Conservation (phyloP, 2,329 filamentous ascomycete genomes). For the Fusarium zealandicum region DNA sequence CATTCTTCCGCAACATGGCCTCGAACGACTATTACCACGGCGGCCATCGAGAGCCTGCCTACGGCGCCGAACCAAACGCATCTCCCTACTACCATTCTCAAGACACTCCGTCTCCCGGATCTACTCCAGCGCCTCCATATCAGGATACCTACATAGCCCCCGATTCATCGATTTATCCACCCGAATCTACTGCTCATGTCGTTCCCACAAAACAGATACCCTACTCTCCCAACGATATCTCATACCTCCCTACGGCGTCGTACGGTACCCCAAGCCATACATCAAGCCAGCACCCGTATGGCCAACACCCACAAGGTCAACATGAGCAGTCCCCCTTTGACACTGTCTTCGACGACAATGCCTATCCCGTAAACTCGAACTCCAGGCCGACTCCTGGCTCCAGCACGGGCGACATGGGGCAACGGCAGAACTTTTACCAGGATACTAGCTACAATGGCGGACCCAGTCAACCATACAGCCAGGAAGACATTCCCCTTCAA, state of each 20-base stretch:
- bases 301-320: conserved; percentile 43
- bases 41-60: conserved; percentile 52
- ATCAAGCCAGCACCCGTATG: conserved; percentile 8
- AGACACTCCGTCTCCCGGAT: conserved; percentile 52
- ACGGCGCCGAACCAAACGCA: conserved; percentile 48
- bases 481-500: conserved; percentile 65
- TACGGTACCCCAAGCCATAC: conserved; percentile 41
- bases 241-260: conserved; percentile 33
- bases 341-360: conserved; percentile 72
- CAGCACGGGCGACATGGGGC: conserved; percentile 51
- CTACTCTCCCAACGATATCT: conserved; percentile 34
- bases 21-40: conserved; percentile 70
- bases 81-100: conserved; percentile 51
- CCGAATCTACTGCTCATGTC: conserved; percentile 27
- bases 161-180: conserved; percentile 31
- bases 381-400: conserved; percentile 45
- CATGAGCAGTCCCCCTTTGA: conserved; percentile 64
- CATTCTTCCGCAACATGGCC: conserved; percentile 55
- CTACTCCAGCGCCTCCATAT: conserved; percentile 51
- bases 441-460: conserved; percentile 66
- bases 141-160: conserved; percentile 39
- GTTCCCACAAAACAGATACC: conserved; percentile 30
- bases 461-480: conserved; percentile 49
- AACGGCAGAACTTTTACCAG: conserved; percentile 51
- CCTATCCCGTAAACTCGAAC: conserved; percentile 63